Evolutionary conservation across 352 stramenopile genomes (phyloP), one percentile per base, ranked within the genome.

Genomic region (Phytophthora crassamura): DNA sequence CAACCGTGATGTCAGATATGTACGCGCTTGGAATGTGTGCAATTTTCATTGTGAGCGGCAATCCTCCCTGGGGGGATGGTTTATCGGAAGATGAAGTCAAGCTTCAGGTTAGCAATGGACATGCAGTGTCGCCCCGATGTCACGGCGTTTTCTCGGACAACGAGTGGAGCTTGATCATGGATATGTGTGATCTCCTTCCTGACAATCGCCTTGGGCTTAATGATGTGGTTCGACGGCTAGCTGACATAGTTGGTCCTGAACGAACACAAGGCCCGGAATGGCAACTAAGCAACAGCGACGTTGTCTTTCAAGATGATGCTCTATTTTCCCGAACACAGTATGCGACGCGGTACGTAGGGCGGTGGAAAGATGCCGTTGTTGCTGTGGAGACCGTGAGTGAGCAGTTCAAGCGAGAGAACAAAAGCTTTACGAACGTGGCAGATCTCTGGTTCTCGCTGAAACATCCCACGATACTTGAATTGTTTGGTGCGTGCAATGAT

Each of bases 1-100:
- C 35, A 4, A 20, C 41, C 14, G 14, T 52, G 7, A 22, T 18
- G 15, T 62, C 54, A 7, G 43, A 54, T 16, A 14, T 62, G 9
- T 62, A 62, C 18, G 46, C 54, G 12, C 32, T 60, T 34, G 52
- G 52, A n/a, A 39, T 60, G 39, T 48, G 36, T 12, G n/a, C 25
- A 8, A 60, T 60, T 16, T 50, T 22, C 8, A 16, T 33, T 8
- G 10, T 60, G 8, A 39, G 30, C 30, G 33, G 54, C 12, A 15
- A 47, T 15, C 41, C 43, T 30, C 41, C 41, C 5, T 62, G 30
- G 32, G 42, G 34, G 20, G 6, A 10, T 25, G 5, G 10, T 30
- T 15, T 53, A 12, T 25, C 54, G 4, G 54, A 62, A 28, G 20
- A 36, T 18, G 41, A 53, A 9, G 34, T 38, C 30, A 34, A 28